Evolutionary conservation across 2,329 filamentous ascomycete species (phyloP), one percentile per base, ranked within the genome.

Genomic region (Xylaria sp.): DNA sequence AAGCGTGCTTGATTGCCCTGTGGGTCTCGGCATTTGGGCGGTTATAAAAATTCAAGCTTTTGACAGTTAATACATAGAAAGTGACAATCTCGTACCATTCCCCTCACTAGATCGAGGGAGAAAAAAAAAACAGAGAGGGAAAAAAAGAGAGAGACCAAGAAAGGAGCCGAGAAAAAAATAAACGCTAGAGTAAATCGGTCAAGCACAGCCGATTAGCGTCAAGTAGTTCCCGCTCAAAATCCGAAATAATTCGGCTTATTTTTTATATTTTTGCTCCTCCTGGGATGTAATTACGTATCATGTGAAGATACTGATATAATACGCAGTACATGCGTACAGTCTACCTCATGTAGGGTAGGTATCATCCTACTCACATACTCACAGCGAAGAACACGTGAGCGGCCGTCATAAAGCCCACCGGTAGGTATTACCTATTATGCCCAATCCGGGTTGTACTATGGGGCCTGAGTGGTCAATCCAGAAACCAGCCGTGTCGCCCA

Each of bases 11-110:
- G 36, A 61, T 31, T 53, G 57, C 61, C 59, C 49, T 60, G 58
- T 65, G 55, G 66, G 65, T 69, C 67, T 69, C 69, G 69, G 68
- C 68, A 70, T 70, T 70, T 70, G 68, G 42, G 63, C 68, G 63
- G 60, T 61, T 65, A 44, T 29, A 53, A 64, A n/a, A 57, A 65
- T 62, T 68, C 66, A 68, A 65, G 58, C 66, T 68, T 68, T 54
- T 57, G 15, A 56, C 36, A 25, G 22, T 25, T 27, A 42, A 56
- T 38, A n/a, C n/a, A n/a, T n/a, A n/a, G 20, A 7, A 55, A 25
- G 27, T 10, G 44, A 53, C 20, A 25, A 33, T 45, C 39, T 60
- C 25, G 53, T 27, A 20, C 49, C 7, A 9, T 38, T 47, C 29
- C 25, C 42, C 61, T 42, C 33, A 15, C 29, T 33, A 29, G 7